Percentiles rank a stretch among this genome's conserved stretches.
Conservation (phyloP, 805 yeast species). For the Hanseniaspora lachancei region DNA sequence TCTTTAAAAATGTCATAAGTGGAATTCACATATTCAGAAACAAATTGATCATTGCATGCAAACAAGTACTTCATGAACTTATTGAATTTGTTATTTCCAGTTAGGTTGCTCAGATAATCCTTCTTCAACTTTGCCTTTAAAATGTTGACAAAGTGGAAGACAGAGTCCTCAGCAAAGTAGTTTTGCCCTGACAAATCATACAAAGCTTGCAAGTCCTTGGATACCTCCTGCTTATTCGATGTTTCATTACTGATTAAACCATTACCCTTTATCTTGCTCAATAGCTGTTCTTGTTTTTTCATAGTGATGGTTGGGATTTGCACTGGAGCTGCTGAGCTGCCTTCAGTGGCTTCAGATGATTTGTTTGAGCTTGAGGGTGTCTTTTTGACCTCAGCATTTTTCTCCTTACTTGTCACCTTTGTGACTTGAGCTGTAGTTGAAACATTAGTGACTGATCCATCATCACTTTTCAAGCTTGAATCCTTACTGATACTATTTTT, state of each 20-base stretch:
- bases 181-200: conserved; percentile 35
- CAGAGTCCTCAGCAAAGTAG: conserved; percentile 42
- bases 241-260: conserved; percentile 27
- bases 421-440: background rate
- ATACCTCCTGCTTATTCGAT: conserved; percentile 32
- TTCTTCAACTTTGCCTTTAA: conserved; percentile 23
- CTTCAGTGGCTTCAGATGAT: background rate
- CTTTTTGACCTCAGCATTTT: background rate
- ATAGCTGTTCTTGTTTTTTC: background rate
- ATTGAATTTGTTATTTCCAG: conserved; percentile 17
- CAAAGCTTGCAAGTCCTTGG: conserved; percentile 36
- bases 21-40: conserved; percentile 22
- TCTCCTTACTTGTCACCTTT: background rate
- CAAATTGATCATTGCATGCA: conserved; percentile 35
- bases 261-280: conserved; percentile 27
- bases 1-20: conserved; percentile 16
- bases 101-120: conserved; percentile 13
- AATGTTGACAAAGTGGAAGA: conserved; percentile 30
- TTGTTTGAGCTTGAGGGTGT: background rate
- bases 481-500: background rate
- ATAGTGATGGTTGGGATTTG: background rate
- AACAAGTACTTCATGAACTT: conserved; percentile 30
- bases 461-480: background rate
- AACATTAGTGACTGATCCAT: background rate
- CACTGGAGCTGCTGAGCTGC: background rate